Evolutionary conservation across 1,139 yeast species (phyloP).

Genomic region (Taphrina pruni): DNA sequence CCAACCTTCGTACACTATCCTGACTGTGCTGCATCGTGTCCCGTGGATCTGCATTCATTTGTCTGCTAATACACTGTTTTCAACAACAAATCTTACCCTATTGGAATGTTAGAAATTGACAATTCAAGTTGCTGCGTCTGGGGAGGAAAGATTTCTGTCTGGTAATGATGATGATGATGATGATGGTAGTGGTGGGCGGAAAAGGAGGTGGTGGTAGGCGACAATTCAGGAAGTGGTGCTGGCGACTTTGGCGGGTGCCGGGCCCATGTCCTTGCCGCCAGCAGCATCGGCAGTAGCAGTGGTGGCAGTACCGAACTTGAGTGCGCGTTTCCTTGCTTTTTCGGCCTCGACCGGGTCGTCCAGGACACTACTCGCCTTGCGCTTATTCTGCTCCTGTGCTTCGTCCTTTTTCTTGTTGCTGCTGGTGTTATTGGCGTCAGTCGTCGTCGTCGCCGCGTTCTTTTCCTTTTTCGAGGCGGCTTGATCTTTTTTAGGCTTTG

Average conservation of each 20-base stretch:
- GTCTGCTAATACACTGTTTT: no score
- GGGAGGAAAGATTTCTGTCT: no score
- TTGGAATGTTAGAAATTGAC: not conserved
- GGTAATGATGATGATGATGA: no score
- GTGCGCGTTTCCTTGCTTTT: constrained; percentile 43
- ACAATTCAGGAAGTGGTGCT: not conserved
- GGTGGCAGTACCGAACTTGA: constrained; percentile 39
- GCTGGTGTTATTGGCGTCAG: not conserved
- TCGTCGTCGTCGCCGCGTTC: constrained; percentile 10
- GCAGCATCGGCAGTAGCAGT: not conserved
- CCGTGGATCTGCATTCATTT: no score
- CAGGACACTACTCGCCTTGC: constrained; percentile 38
- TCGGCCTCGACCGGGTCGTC: constrained; percentile 42
- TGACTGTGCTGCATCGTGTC: not conserved
- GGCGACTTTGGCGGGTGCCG: not conserved
- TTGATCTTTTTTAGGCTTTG: not conserved
- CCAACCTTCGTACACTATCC: not conserved
- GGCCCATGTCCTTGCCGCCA: not conserved
- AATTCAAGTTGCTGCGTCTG: no score
- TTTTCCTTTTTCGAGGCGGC: not conserved
- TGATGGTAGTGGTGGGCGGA: no score
- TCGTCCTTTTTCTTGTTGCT: not conserved
- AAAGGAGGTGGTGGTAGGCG: not conserved
- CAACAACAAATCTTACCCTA: not conserved
- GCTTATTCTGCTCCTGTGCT: constrained; percentile 38